Base-by-base conservation (phyloP, 176 grass and related monocot genomes). In the Ananas comosus region DNA sequence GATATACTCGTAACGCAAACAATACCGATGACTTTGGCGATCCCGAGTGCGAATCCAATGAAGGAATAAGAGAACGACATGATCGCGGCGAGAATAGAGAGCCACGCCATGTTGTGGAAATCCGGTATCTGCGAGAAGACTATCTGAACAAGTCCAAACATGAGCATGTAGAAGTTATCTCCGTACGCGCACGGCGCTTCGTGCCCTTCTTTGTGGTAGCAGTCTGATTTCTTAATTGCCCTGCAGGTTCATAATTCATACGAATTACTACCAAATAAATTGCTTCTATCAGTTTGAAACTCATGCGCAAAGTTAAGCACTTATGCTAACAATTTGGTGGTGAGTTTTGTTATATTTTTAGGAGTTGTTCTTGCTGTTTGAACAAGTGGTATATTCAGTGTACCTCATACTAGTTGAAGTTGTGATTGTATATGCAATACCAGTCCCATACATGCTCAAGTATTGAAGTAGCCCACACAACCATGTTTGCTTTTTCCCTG, bases 21-120 rank as follows among this genome's bases (percentile, higher is more conserved):
- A 22, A 3, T 84, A 90, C 86, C 76, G 13, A 90, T 87, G 49
- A 85, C 83, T 66, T 42, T 95, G 64, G 86, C 50, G 1, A 90
- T 8, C 49, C 86, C 91, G 0, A 95, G 86, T 0, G 50, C 80
- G 14, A 95, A 51, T 1, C 91, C 91, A 17, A 90, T 87, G 80
- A 81, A 80, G 6, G 91, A 75, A 70, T 95, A 95, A 33, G 78
- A 81, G 81, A 95, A 95, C 2, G 91, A 95, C 91, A 95, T 95
- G 78, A 80, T 61, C 0, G 86, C 83, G 0, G 91, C 91, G 12
- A 82, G 12, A 74, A 84, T 50, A 13, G 91, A 95, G 51, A 95
- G 91, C 91, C 91, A 95, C 1, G 81, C 86, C 91, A 90, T 95
- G 64, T 95, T 72, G 23, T 90, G 83, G 48, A 95, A 90, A 51